Conservation (phyloP, 371 early-diverging fungal species). For the Batkoa obscura region DNA sequence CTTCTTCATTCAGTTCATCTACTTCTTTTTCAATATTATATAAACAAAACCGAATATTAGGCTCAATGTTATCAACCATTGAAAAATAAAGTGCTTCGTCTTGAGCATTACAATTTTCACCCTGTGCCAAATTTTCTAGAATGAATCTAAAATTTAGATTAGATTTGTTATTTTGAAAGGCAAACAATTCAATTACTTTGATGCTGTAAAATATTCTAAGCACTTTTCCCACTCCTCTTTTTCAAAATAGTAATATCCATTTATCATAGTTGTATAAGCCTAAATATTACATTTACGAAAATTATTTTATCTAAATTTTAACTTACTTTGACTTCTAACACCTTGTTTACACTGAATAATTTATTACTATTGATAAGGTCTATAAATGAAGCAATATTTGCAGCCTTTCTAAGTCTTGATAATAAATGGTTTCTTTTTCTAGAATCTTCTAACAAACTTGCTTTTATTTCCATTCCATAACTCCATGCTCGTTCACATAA, state of each 20-base stretch:
- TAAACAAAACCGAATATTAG: conserved; percentile 1
- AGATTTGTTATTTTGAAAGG: background rate
- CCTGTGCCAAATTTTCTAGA: background rate
- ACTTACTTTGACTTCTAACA: background rate
- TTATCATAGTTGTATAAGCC: background rate
- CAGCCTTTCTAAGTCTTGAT: background rate
- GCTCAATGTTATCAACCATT: background rate
- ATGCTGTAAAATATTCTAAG: background rate
- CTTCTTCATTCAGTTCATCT: background rate
- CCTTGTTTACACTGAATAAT: background rate
- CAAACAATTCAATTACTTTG: background rate
- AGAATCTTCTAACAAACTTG: background rate
- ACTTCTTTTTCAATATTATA: background rate
- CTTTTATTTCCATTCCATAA: background rate
- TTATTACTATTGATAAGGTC: background rate
- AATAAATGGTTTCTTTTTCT: background rate
- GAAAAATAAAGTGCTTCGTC: conserved; percentile 1
- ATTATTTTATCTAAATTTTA: background rate
- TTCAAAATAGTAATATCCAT: background rate
- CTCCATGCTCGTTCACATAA: background rate
- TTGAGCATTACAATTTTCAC: background rate
- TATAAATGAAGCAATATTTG: background rate
- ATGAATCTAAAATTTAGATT: background rate
- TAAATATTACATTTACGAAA: background rate
- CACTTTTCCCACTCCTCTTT: background rate